Conservation (phyloP, 352 stramenopile genomes). For the Phytophthora multivora region DNA sequence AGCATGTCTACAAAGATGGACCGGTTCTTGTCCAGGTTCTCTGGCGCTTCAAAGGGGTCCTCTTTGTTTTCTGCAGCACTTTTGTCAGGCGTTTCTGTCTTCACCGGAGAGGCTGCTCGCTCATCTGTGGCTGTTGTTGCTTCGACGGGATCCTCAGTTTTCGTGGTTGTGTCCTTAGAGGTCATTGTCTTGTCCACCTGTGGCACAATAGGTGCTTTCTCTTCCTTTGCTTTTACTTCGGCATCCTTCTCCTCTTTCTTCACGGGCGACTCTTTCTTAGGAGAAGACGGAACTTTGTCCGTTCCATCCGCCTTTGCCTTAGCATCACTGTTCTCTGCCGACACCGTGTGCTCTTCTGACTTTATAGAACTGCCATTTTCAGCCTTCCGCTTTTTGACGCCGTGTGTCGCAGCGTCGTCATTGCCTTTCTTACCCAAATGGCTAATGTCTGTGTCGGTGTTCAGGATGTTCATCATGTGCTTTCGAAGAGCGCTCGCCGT, state of each 20-base stretch:
- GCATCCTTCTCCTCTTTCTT: constrained; percentile 25
- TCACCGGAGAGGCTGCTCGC: constrained; percentile 8
- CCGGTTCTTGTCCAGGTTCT: constrained; percentile 60
- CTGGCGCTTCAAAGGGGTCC: constrained; percentile 40
- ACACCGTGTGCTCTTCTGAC: constrained; percentile 13
- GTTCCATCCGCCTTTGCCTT: constrained; percentile 15
- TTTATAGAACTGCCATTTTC: constrained; percentile 33
- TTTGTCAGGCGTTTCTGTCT: constrained; percentile 6
- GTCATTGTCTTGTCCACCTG: background rate
- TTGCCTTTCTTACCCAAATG: constrained; percentile 40
- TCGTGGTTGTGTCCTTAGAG: background rate
- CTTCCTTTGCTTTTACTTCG: constrained; percentile 16
- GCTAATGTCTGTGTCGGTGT: constrained; percentile 47
- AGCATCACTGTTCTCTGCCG: constrained; percentile 15
- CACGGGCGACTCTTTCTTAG: constrained; percentile 1
- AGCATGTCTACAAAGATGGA: constrained; percentile 73
- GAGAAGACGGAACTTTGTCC: background rate
- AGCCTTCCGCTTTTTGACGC: constrained; percentile 55
- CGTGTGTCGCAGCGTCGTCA: constrained; percentile 19
- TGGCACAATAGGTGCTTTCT: background rate
- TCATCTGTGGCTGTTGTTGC: constrained; percentile 3
- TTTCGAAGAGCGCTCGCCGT: constrained; percentile 81
- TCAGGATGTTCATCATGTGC: constrained; percentile 74
- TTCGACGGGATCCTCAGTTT: constrained; percentile 7
- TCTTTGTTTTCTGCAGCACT: constrained; percentile 15